Evolutionary conservation across 495 filamentous ascomycete genomes (phyloP).

Genomic region (Neurospora terricola): DNA sequence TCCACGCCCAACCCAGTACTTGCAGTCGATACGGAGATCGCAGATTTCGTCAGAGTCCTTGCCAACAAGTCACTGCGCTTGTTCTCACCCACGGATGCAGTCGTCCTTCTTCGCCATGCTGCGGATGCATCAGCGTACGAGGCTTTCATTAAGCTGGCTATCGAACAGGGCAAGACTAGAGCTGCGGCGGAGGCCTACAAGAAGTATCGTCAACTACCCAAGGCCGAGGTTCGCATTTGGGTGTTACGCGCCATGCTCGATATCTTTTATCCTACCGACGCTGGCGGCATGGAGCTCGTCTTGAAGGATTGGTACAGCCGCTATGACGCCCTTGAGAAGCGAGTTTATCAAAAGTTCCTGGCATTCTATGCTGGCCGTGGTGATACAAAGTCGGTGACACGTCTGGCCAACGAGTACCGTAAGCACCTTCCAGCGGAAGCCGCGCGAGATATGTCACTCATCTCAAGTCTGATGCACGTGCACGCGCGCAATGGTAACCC

Average conservation of each 20-base stretch:
- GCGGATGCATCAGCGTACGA: slow-evolving; percentile 20
- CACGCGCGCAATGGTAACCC: slow-evolving; percentile 57
- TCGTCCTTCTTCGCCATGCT: slow-evolving; percentile 17
- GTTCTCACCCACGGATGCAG: slow-evolving; percentile 8
- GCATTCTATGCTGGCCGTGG: slow-evolving; percentile 44
- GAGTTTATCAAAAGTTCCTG: slow-evolving; percentile 40
- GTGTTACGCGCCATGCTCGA: slow-evolving; percentile 15
- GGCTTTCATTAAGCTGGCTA: slow-evolving; percentile 14
- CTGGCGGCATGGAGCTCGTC: slow-evolving; percentile 38
- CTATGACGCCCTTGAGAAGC: slow-evolving; percentile 24
- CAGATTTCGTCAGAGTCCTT: slow-evolving; percentile 9
- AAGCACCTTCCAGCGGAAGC: slow-evolving; percentile 24
- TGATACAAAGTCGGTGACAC: slow-evolving; percentile 37
- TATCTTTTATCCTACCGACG: slow-evolving; percentile 28
- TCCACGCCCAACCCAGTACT: not conserved
- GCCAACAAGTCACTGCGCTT: slow-evolving; percentile 8
- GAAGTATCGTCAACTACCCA: slow-evolving; percentile 26
- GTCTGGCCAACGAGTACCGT: slow-evolving; percentile 46
- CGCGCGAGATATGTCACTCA: slow-evolving; percentile 21
- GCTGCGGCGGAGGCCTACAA: slow-evolving; percentile 22
- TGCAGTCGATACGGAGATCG: not conserved
- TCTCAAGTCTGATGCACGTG: slow-evolving; percentile 48
- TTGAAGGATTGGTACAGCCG: slow-evolving; percentile 43
- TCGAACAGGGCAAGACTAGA: slow-evolving; percentile 7
- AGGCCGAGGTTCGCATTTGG: not conserved